Conservation (phyloP, 2,329 filamentous ascomycete genomes). For the Claviceps humidiphila region DNA sequence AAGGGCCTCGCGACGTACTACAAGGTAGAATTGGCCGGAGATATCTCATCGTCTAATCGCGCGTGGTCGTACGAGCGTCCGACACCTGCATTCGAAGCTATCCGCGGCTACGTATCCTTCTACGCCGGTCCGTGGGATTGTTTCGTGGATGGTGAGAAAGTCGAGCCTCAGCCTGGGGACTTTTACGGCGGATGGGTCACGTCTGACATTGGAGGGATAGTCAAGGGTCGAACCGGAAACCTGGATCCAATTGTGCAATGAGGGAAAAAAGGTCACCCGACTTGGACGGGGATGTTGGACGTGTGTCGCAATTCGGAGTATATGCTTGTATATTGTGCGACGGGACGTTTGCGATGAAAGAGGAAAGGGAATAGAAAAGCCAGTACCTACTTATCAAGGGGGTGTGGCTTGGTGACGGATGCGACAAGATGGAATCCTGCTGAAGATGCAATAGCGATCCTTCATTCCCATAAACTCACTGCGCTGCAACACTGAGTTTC, state of each 20-base stretch:
- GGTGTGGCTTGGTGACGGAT: no score
- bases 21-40: constrained; percentile 27
- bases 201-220: constrained; percentile 41
- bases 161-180: constrained; percentile 45
- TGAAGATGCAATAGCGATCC: no score
- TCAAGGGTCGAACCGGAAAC: constrained; percentile 29
- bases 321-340: no score
- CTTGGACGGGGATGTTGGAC: not conserved
- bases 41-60: constrained; percentile 32
- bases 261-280: not conserved
- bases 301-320: no score
- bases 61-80: constrained; percentile 48
- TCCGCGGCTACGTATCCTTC: constrained; percentile 44
- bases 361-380: no score
- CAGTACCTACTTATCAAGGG: no score
- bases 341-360: no score
- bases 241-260: constrained; percentile 21
- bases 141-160: constrained; percentile 46
- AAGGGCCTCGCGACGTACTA: constrained; percentile 49
- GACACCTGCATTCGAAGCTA: constrained; percentile 33
- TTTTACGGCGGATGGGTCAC: constrained; percentile 55
- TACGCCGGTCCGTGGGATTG: constrained; percentile 51
- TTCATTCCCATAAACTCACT: no score
- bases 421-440: no score
- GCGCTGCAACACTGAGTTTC: no score